A percentile compares a stretch with the other conserved stretches of the same genome.
phyloP scores from a whole-genome alignment of 164 flowering plant species.

The Warburgia ugandensis region DNA sequence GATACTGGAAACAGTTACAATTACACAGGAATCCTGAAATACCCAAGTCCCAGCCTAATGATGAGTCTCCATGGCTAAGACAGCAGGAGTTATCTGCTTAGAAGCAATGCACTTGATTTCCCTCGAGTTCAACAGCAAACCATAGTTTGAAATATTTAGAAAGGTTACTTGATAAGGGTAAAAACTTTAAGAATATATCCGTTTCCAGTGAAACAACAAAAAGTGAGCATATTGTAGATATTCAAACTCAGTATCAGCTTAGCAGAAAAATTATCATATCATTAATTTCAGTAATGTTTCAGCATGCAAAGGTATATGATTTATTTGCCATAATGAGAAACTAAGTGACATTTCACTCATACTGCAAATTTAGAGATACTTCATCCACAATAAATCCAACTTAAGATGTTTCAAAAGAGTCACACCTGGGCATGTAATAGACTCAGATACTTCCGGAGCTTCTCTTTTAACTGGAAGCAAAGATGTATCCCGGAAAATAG shows the following conservation, averaged over 20 bases:
- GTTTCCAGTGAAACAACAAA: not conserved
- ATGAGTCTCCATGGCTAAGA: too few relatives aligned
- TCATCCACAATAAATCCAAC: not conserved
- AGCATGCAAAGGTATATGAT: not conserved
- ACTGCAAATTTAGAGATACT: not conserved
- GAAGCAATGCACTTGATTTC: too few relatives aligned
- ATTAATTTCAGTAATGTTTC: not conserved
- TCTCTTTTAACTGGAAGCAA: constrained; percentile 39
- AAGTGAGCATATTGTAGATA: not conserved
- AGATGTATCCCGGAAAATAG: constrained; percentile 23
- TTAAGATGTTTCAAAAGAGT: not conserved
- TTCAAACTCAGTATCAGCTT: not conserved
- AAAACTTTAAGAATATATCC: not conserved
- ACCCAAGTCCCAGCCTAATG: too few relatives aligned
- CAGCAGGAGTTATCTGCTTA: too few relatives aligned
- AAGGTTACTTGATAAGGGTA: not conserved
- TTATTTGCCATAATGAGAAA: too few relatives aligned
- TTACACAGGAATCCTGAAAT: too few relatives aligned
- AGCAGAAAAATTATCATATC: not conserved
- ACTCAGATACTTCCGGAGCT: constrained; percentile 13
- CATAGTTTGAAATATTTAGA: too few relatives aligned
- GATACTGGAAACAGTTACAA: too few relatives aligned
- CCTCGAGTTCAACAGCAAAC: too few relatives aligned
- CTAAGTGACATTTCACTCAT: not conserved
- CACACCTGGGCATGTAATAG: constrained; percentile 42